Evolutionary conservation across 331 rosid genomes (phyloP), one percentile per base, ranked within the genome.

Genomic region (Stylosanthes scabra): DNA sequence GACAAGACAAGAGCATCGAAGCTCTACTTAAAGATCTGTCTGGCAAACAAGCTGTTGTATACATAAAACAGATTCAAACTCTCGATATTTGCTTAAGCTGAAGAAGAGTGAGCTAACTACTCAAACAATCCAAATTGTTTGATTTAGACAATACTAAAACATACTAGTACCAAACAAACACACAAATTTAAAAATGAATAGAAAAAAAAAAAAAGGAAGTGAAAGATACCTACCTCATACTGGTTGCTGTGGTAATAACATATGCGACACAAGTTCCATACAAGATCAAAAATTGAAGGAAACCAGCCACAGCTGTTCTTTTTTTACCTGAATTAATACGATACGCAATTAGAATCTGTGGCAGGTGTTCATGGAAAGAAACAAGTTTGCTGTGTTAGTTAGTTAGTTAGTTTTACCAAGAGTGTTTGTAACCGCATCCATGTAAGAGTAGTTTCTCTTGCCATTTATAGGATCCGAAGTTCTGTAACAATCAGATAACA

Each of bases 201-300:
- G 46, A 20, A 40, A 66, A 31, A 2, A 31, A 61, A 37, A 2
- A 65, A 4, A 9, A 41, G 3, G 1, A 47, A 47, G 14, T 3
- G 12, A 47, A 74, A 68, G 28, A 9, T 11, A 80, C 68, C 47
- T 89, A 92, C 96, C 88, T 74, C 68, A 85, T 52, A 83, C 96
- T 63, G 7, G 80, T 84, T 66, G 88, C 96, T 15, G 95, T 83
- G 54, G 96, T 88, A 60, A 90, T 56, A n/a, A 79, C 86, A 79
- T 92, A 90, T 11, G 95, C 98, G 67, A 66, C 50, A 81, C 56
- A 8, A 13, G 78, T 75, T 58, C 92, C 92, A 81, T 68, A 90
- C 82, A 90, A 63, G 83, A 81, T 77, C 80, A 86, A 70, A 76
- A 69, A 79, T 45, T 84, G 87, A 75, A 86, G 82, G 28, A 62